Conservation (phyloP, 164 flowering plant genomes). For the Tinospora cordifolia region DNA sequence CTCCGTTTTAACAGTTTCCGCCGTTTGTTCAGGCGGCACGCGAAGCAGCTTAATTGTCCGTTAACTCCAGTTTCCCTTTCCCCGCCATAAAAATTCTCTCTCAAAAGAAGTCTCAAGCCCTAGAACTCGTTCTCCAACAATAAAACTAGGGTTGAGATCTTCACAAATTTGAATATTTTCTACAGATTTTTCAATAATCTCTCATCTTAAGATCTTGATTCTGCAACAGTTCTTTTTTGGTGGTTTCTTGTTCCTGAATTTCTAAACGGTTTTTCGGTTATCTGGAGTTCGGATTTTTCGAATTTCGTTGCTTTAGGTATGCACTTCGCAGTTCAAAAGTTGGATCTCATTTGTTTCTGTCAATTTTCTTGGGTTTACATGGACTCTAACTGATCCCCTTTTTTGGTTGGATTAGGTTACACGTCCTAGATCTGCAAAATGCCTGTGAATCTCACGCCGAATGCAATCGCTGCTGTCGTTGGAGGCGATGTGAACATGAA, state of each 20-base stretch:
- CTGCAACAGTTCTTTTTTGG: neutral
- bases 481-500: constrained; percentile 74
- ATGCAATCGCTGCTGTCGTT: constrained; percentile 61
- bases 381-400: neutral
- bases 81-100: constrained; percentile 12
- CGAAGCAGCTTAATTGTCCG: neutral
- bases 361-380: neutral
- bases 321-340: neutral
- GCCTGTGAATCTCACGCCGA: constrained; percentile 66
- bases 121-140: neutral
- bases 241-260: neutral
- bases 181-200: no score
- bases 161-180: neutral
- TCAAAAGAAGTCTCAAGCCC: neutral
- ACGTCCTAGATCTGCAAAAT: constrained; percentile 22
- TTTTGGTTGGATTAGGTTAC: neutral
- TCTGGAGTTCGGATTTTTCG: neutral
- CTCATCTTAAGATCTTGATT: neutral
- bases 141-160: neutral
- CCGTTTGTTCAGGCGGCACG: neutral
- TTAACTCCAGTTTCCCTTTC: neutral
- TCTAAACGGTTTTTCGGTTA: neutral
- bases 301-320: constrained; percentile 3
- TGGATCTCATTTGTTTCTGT: neutral
- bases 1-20: neutral